Conservation (phyloP, 129 eudicot species). For the Cynara cardunculus region DNA sequence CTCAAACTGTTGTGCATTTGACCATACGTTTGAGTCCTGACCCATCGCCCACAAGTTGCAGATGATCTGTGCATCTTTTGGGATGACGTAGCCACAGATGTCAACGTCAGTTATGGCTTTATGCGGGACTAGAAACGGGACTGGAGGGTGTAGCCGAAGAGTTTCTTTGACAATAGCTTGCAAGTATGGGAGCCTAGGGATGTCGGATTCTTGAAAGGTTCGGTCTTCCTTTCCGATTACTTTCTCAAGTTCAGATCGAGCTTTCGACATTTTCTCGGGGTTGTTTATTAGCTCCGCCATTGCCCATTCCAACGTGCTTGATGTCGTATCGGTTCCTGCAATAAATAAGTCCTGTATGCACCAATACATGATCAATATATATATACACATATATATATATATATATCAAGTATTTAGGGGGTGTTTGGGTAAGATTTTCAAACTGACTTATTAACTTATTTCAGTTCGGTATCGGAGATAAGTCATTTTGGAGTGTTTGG, state of each 20-base stretch:
- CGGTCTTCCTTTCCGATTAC: conserved; percentile 3
- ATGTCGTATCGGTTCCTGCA: conserved; percentile 47
- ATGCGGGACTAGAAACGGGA: conserved; percentile 43
- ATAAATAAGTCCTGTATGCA: conserved; percentile 36
- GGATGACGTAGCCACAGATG: conserved; percentile 35
- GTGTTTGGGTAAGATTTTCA: too few relatives aligned
- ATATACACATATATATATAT: too few relatives aligned
- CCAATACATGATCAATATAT: not conserved
- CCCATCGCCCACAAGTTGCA: conserved; percentile 46
- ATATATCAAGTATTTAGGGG: too few relatives aligned
- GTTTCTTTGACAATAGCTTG: conserved; percentile 52
- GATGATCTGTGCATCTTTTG: conserved; percentile 35
- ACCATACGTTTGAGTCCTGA: conserved; percentile 24
- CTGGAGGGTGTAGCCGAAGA: conserved; percentile 50
- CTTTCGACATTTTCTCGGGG: conserved; percentile 36
- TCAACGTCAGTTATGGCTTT: conserved; percentile 7
- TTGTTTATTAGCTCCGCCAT: conserved; percentile 46
- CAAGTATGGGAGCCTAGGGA: conserved; percentile 46
- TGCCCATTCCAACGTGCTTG: conserved; percentile 56
- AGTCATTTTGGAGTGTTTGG: too few relatives aligned
- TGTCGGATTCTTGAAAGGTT: conserved; percentile 40
- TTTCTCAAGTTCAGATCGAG: conserved; percentile 33
- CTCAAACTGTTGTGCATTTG: conserved; percentile 26
- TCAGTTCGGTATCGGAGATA: too few relatives aligned
- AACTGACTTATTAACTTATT: too few relatives aligned